Evolutionary conservation across 768 basidiomycete genomes (phyloP).

Genomic region (Pluteus cervinus): DNA sequence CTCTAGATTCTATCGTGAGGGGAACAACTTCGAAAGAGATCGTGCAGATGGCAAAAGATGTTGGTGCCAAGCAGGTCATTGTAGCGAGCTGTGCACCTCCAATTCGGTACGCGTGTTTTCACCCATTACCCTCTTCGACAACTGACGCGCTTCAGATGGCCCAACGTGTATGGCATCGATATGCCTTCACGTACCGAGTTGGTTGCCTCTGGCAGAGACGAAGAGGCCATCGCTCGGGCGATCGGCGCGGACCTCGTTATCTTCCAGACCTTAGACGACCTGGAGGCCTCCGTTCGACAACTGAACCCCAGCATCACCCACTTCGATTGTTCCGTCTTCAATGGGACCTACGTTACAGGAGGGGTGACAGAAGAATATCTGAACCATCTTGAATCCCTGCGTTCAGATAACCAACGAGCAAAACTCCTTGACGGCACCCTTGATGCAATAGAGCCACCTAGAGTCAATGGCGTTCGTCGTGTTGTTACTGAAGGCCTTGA

Average conservation of each 20-base stretch:
- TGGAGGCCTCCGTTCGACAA: slow-evolving; percentile 78
- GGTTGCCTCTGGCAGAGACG: slow-evolving; percentile 76
- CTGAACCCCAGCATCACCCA: slow-evolving; percentile 69
- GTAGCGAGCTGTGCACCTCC: slow-evolving; percentile 97
- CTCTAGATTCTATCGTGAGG: slow-evolving; percentile 91
- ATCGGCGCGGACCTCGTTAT: slow-evolving; percentile 96
- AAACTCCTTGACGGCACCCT: slow-evolving; percentile 25
- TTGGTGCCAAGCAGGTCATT: slow-evolving; percentile 93
- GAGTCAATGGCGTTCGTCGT: background rate
- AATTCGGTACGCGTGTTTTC: slow-evolving; percentile 56
- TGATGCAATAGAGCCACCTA: background rate
- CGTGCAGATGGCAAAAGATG: slow-evolving; percentile 98
- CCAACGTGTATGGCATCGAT: slow-evolving; percentile 99
- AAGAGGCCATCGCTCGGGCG: slow-evolving; percentile 62
- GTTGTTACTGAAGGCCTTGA: background rate
- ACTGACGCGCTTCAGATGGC: slow-evolving; percentile 41
- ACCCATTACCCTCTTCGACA: background rate
- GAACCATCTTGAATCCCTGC: slow-evolving; percentile 60
- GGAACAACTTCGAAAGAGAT: slow-evolving; percentile 99
- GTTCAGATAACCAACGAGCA: slow-evolving; percentile 77
- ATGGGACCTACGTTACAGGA: slow-evolving; percentile 94
- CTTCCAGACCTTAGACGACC: slow-evolving; percentile 88
- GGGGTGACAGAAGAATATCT: slow-evolving; percentile 85
- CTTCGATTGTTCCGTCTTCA: slow-evolving; percentile 98
- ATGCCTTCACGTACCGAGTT: slow-evolving; percentile 97